These are phyloP conservation scores for Microbotryum lychnidis-dioicae DNA, from an alignment of 1,284 basidiomycete species.

Conservation along the genomic window DNA sequence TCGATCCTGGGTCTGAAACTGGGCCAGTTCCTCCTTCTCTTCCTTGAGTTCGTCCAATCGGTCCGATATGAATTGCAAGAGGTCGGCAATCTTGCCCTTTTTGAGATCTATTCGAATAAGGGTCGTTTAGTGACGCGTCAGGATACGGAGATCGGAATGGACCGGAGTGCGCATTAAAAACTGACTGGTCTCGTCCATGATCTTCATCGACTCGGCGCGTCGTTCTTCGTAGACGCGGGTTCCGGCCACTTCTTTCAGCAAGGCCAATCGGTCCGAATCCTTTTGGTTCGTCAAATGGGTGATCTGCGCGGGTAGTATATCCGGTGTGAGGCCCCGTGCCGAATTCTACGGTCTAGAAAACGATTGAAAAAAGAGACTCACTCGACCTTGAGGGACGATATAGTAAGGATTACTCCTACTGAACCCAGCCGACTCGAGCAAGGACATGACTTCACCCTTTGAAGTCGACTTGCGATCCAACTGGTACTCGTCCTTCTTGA, in stretches of 20 bases:
- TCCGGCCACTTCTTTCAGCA: conserved; percentile 96
- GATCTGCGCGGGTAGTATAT: conserved; percentile 51
- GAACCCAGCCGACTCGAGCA: conserved; percentile 92
- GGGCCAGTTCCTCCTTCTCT: conserved; percentile 94
- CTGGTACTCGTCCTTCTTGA: conserved; percentile 98
- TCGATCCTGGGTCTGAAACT: conserved; percentile 79
- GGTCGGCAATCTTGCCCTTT: conserved; percentile 79
- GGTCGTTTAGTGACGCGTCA: neutral
- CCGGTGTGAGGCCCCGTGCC: no score
- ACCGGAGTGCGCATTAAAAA: neutral
- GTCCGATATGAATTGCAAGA: conserved; percentile 83
- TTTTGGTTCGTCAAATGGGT: conserved; percentile 95
- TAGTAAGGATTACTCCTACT: conserved; percentile 97
- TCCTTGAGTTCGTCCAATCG: conserved; percentile 85
- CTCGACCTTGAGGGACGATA: conserved; percentile 94
- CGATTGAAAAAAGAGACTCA: conserved; percentile 44
- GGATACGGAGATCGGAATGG: neutral
- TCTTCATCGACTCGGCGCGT: conserved; percentile 79
- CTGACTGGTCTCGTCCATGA: conserved; percentile 84
- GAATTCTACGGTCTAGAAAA: no score
- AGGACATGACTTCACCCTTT: conserved; percentile 95
- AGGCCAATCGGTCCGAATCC: conserved; percentile 82
- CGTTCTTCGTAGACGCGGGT: conserved; percentile 98
- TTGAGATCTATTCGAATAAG: conserved; percentile 55
- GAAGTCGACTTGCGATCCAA: conserved; percentile 90